Evolutionary conservation across 2,329 filamentous ascomycete species (phyloP).

Genomic region (Akanthomyces muscarius): DNA sequence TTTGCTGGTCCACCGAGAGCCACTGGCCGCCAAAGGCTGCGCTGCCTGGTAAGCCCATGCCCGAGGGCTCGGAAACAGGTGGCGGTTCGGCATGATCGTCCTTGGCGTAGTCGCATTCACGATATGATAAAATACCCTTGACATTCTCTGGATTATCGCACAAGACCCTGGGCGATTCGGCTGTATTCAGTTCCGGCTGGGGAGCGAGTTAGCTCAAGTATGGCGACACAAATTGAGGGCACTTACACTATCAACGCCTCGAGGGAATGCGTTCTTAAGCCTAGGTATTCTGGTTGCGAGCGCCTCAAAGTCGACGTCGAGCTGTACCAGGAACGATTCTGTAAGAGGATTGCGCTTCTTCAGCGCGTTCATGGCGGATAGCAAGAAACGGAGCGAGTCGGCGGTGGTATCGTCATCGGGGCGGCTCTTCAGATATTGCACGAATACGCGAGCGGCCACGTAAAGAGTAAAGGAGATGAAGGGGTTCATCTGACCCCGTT

Average conservation of each 20-base stretch:
- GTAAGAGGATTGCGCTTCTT: conserved; percentile 87
- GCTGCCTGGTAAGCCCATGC: conserved; percentile 6
- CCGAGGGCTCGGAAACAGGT: conserved; percentile 8
- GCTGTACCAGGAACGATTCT: conserved; percentile 88
- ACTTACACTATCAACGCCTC: conserved; percentile 48
- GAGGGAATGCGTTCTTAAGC: conserved; percentile 52
- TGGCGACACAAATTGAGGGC: too few species aligned
- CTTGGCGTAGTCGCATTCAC: conserved; percentile 42
- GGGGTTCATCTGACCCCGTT: conserved; percentile 71
- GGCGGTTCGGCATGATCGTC: conserved; percentile 39
- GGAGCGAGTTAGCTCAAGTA: background rate
- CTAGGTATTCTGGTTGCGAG: conserved; percentile 60
- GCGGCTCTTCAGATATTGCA: conserved; percentile 93
- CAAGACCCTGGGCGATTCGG: conserved; percentile 21
- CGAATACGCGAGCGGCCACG: conserved; percentile 90
- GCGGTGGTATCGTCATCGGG: conserved; percentile 75
- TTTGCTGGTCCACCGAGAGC: conserved; percentile 38
- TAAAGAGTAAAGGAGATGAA: conserved; percentile 96
- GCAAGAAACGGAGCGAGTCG: conserved; percentile 82
- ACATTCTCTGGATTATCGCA: conserved; percentile 35
- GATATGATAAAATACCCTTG: conserved; percentile 42
- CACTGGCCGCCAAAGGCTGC: conserved; percentile 33
- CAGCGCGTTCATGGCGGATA: conserved; percentile 84
- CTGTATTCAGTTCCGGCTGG: conserved; percentile 18
- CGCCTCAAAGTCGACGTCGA: conserved; percentile 85